These are phyloP conservation scores for Sporothrix pseudoabietina DNA, from an alignment of 2,329 filamentous ascomycete species.

Conservation along the genomic window DNA sequence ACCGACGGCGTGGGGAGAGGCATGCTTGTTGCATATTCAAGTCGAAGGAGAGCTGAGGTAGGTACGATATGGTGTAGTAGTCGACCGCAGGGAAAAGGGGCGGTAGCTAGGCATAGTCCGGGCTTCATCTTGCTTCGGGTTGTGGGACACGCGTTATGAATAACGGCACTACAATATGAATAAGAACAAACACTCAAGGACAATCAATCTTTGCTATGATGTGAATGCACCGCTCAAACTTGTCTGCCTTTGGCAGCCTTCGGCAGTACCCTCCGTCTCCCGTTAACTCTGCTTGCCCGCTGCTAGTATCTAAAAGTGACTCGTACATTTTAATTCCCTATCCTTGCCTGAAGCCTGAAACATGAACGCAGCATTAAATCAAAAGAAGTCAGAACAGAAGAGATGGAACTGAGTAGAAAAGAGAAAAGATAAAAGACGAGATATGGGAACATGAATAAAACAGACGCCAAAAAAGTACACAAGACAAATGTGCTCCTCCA, in stretches of 20 bases:
- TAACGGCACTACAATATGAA: neutral
- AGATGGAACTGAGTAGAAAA: neutral
- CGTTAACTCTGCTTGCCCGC: neutral
- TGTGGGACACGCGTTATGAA: neutral
- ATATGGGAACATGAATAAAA: neutral
- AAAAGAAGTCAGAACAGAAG: neutral
- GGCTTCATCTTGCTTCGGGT: too few relatives aligned
- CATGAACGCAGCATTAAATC: neutral
- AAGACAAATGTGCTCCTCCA: neutral
- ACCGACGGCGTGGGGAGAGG: neutral
- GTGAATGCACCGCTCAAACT: neutral
- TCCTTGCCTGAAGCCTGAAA: slow-evolving; percentile 6
- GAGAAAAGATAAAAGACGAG: neutral
- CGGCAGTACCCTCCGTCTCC: too few relatives aligned
- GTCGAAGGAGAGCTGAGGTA: neutral
- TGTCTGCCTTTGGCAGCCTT: neutral
- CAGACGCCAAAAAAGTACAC: neutral
- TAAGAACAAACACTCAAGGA: neutral
- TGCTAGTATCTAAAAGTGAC: neutral
- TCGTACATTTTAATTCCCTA: slow-evolving; percentile 25
- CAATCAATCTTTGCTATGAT: neutral
- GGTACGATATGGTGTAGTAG: neutral
- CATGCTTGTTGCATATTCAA: neutral
- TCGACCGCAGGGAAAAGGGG: neutral
- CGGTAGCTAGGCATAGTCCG: neutral